Base-by-base conservation (phyloP, 1,139 yeast genomes). In the Candida sp. region DNA sequence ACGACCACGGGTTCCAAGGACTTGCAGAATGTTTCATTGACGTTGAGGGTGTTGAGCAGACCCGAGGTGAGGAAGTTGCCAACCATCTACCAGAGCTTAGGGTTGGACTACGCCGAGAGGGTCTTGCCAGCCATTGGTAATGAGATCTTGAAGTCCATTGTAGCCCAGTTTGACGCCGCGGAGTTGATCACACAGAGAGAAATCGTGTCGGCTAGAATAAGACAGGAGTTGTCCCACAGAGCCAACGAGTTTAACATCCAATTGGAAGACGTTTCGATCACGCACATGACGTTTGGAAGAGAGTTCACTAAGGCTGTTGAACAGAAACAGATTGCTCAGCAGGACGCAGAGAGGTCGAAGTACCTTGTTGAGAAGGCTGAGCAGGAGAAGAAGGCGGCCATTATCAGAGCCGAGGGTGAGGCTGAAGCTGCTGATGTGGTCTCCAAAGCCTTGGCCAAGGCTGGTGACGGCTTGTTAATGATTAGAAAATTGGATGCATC, bases 271-370 rank as follows among this genome's bases (percentile, higher is more conserved):
- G 99, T 96, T 46, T 90, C 98, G 30, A 96, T 96, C 59, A 96
- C 99, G 25, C 99, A 96, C 74, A 88, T 96, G 93, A 90, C 98
- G 1, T 96, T 96, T 70, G 99, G 99, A 50, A 84, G 83, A 60
- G 99, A 96, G 67, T 96, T 96, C 76, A 96, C 99, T 52, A 93
- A 91, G 73, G 98, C 99, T 26, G 99, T 94, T 52, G 99, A 96
- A 75, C 97, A 91, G 75, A 96, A 96, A 73, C 99, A 96, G 73
- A 96, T 96, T 72, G 99, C 99, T 32, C 99, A 94, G 76, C 99
- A 96, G 73, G 99, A 96, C 67, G 98, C 99, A 26, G 99, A 96
- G 75, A 84, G 99, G 62, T 98, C 98, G 53, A 88, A 90, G 65
- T 96, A 85, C 69, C 80, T 92, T 55, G 99, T 96, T 48, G 98